These are phyloP conservation scores for Saccharomycopsis schoenii DNA, from an alignment of 805 yeast species.

Conservation along the genomic window DNA sequence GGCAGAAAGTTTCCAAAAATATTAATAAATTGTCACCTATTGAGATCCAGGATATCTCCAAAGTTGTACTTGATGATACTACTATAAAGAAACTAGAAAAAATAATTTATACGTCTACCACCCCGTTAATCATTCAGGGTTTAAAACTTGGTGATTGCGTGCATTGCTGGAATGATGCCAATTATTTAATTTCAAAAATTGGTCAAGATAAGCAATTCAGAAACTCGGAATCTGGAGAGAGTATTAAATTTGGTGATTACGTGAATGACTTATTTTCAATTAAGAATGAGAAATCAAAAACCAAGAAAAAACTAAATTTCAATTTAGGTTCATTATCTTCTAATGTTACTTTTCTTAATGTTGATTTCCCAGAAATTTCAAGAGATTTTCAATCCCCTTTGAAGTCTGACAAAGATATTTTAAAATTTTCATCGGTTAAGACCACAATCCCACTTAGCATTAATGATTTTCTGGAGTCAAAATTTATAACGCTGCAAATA, in stretches of 20 bases:
- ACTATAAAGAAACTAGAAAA: background rate
- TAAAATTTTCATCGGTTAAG: slow-evolving; percentile 26
- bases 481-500: slow-evolving; percentile 26
- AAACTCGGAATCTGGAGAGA: slow-evolving; percentile 22
- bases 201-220: slow-evolving; percentile 23
- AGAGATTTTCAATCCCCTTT: slow-evolving; percentile 25
- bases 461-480: slow-evolving; percentile 27
- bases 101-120: slow-evolving; percentile 1
- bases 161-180: slow-evolving; percentile 23
- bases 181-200: slow-evolving; percentile 23
- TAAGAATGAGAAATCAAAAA: background rate
- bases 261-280: slow-evolving; percentile 20
- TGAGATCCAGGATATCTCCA: background rate
- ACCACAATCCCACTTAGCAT: slow-evolving; percentile 30
- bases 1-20: background rate
- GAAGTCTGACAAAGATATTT: background rate
- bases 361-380: slow-evolving; percentile 26
- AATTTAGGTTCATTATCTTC: slow-evolving; percentile 24
- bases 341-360: slow-evolving; percentile 22
- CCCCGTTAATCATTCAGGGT: slow-evolving; percentile 23
- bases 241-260: slow-evolving; percentile 23
- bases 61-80: background rate
- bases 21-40: background rate
- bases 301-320: slow-evolving; percentile 25
- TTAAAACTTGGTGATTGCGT: slow-evolving; percentile 24